Conservation (phyloP, 2,329 filamentous ascomycete species). For the Sporothrix protearum region DNA sequence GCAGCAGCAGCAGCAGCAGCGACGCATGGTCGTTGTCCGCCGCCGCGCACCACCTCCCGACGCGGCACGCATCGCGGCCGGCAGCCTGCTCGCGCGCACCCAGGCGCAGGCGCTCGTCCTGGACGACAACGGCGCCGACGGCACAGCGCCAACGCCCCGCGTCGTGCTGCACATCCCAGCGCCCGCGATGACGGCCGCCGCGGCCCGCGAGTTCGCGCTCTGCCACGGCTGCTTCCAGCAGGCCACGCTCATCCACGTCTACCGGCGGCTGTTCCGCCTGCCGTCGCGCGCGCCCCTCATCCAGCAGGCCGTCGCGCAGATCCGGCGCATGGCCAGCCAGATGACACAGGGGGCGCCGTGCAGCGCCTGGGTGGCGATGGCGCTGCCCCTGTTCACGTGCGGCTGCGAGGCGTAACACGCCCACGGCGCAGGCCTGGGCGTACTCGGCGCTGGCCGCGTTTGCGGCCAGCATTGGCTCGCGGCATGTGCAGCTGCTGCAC, state of each 20-base stretch:
- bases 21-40: too few species aligned
- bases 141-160: not conserved
- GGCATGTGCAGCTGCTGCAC: slow-evolving; percentile 18
- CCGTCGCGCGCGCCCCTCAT: slow-evolving; percentile 20
- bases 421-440: slow-evolving; percentile 23
- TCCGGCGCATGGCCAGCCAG: slow-evolving; percentile 16
- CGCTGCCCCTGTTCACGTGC: slow-evolving; percentile 24
- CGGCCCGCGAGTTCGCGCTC: slow-evolving; percentile 19
- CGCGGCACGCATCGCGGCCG: not conserved
- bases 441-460: slow-evolving; percentile 16
- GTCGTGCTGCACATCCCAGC: not conserved
- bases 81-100: not conserved
- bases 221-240: slow-evolving; percentile 25
- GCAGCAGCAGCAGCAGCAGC: too few species aligned
- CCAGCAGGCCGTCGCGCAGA: slow-evolving; percentile 17
- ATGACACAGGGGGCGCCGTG: slow-evolving; percentile 24
- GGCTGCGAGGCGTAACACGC: slow-evolving; percentile 23
- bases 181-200: not conserved
- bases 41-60: slow-evolving; percentile 6
- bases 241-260: slow-evolving; percentile 25
- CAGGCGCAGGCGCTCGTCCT: not conserved
- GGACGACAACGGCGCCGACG: not conserved
- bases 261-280: slow-evolving; percentile 24
- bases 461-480: slow-evolving; percentile 20
- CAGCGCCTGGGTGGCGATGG: slow-evolving; percentile 23